Conservation (phyloP, 2,329 filamentous ascomycete genomes). For the Pseudogymnoascus sp. region DNA sequence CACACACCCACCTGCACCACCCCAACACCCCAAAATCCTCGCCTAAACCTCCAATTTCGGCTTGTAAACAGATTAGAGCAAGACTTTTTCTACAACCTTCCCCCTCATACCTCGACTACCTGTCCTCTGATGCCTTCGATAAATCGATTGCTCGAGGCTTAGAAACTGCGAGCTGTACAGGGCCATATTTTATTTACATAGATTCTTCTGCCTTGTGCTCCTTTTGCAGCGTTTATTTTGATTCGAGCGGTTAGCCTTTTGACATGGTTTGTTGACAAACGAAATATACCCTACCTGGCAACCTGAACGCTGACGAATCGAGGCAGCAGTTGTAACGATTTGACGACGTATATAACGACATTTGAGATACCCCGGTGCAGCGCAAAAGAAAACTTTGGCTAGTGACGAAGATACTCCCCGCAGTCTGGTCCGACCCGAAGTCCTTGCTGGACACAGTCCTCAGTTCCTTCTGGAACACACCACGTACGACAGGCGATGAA, state of each 20-base stretch:
- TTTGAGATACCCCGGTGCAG: not conserved
- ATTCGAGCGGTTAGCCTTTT: conserved; percentile 1
- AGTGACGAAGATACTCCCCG: not conserved
- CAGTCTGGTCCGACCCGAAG: not conserved
- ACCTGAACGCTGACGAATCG: not conserved
- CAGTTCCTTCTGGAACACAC: conserved; percentile 2
- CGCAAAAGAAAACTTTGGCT: not conserved
- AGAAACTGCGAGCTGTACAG: conserved; percentile 2
- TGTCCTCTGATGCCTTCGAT: not conserved
- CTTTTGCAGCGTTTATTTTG: conserved; percentile 1
- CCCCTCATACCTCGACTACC: not conserved
- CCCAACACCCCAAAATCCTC: not conserved
- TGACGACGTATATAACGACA: not conserved
- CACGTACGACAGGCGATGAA: conserved; percentile 16
- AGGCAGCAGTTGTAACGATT: not conserved
- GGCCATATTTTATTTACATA: conserved; percentile 1
- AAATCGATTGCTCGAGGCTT: not conserved
- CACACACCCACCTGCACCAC: too few relatives aligned
- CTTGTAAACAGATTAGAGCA: not conserved
- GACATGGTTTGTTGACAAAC: not conserved
- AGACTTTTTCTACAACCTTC: not conserved
- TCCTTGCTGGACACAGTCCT: not conserved
- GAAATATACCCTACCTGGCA: not conserved
- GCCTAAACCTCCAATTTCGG: conserved; percentile 1
- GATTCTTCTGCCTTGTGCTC: not conserved